A percentile compares a stretch with the other conserved stretches of the same genome.
Evolutionary conservation across 306 rosid genomes (phyloP).

Genomic region (Cyclanthera cordifolia): DNA sequence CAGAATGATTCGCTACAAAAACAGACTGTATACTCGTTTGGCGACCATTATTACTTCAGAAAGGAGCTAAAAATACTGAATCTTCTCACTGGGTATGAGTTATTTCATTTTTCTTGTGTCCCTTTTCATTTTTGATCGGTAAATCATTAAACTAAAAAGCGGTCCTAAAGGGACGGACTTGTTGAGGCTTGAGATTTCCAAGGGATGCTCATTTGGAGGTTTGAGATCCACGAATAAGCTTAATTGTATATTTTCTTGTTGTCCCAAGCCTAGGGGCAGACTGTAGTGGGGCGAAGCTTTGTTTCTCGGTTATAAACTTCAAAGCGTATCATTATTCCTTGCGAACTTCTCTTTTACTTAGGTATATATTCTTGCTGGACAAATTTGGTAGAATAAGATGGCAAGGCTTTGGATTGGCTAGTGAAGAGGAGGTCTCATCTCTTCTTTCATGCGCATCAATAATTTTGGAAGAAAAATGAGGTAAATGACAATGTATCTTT

Average conservation of each 20-base stretch:
- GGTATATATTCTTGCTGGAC: conserved; percentile 73
- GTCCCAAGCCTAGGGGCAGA: too few species aligned
- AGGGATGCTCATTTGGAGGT: too few species aligned
- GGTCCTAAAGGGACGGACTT: too few species aligned
- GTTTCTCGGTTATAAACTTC: too few species aligned
- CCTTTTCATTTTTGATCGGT: neutral
- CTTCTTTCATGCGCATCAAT: conserved; percentile 54
- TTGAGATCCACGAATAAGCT: too few species aligned
- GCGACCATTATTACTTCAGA: conserved; percentile 89
- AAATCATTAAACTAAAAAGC: neutral
- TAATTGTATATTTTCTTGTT: too few species aligned
- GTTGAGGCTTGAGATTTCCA: too few species aligned
- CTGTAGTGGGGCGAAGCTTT: too few species aligned
- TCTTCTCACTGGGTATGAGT: conserved; percentile 72
- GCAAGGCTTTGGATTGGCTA: conserved; percentile 76
- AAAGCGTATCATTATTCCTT: neutral
- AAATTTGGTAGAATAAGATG: conserved; percentile 86
- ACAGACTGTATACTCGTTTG: conserved; percentile 62
- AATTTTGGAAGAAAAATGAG: conserved; percentile 44
- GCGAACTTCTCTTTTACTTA: conserved; percentile 18
- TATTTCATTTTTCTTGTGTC: neutral
- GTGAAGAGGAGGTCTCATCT: conserved; percentile 52
- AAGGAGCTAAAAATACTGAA: conserved; percentile 63
- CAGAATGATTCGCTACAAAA: conserved; percentile 27
- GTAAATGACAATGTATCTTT: conserved; percentile 6